phyloP scores from a whole-genome alignment of 805 yeast genomes.

The Kuraishia floccosa region DNA sequence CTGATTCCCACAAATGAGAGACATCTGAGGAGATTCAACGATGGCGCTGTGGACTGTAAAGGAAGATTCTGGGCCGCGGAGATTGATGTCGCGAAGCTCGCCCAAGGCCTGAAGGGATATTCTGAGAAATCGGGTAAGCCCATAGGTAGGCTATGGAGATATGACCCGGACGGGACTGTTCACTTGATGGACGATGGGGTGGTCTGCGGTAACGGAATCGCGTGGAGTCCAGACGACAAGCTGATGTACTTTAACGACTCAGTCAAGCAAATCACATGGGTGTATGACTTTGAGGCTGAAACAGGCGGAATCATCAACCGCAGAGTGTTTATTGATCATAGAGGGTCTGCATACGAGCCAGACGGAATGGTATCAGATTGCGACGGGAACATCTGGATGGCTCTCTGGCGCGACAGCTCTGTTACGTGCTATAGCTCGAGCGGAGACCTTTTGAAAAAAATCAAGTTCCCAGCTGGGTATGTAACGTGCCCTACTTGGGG shows the following conservation, averaged over 20 bases:
- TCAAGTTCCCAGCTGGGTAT: conserved; percentile 9
- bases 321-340: conserved; percentile 6
- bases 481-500: conserved; percentile 24
- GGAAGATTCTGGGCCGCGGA: conserved; percentile 40
- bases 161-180: conserved; percentile 19
- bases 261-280: conserved; percentile 5
- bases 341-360: conserved; percentile 5
- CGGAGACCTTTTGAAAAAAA: conserved; percentile 14
- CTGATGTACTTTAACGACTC: conserved; percentile 9
- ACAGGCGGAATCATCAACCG: conserved; percentile 7
- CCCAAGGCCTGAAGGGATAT: too few relatives aligned
- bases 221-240: conserved; percentile 9
- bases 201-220: conserved; percentile 15
- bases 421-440: conserved; percentile 9
- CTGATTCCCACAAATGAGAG: conserved; percentile 15
- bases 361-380: conserved; percentile 10
- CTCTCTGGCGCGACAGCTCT: conserved; percentile 11
- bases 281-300: conserved; percentile 8
- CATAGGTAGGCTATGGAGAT: conserved; percentile 20
- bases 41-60: conserved; percentile 18
- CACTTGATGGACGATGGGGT: conserved; percentile 15
- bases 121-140: too few relatives aligned
- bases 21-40: conserved; percentile 10
- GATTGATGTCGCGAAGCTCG: conserved; percentile 14
- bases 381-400: conserved; percentile 10